Conservation (phyloP, 1,284 basidiomycete species). For the Moesziomyces globuligerus region DNA sequence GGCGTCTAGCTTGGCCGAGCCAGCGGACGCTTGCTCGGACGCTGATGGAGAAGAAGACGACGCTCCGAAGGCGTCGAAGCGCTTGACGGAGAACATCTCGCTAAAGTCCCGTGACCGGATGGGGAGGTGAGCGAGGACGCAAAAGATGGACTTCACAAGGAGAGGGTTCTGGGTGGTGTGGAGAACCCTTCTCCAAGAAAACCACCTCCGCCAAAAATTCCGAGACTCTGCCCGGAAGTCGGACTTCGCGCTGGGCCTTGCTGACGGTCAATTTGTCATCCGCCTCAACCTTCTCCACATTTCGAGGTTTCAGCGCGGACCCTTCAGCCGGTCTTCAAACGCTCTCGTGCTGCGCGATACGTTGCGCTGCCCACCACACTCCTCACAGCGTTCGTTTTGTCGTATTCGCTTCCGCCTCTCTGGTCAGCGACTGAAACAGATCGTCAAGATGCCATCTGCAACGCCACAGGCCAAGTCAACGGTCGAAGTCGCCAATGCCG, state of each 20-base stretch:
- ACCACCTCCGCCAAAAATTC: constrained; percentile 7
- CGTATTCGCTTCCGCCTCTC: too few relatives aligned
- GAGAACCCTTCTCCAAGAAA: constrained; percentile 9
- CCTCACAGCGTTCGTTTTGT: too few relatives aligned
- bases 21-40: constrained; percentile 8
- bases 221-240: constrained; percentile 1
- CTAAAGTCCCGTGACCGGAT: neutral
- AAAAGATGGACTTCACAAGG: neutral
- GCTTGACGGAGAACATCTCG: constrained; percentile 52
- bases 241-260: neutral
- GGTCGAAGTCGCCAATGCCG: constrained; percentile 41
- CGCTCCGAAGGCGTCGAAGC: constrained; percentile 45
- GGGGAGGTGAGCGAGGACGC: neutral
- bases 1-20: constrained; percentile 44
- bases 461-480: constrained; percentile 38
- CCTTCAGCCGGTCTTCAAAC: too few relatives aligned
- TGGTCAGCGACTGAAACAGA: too few relatives aligned
- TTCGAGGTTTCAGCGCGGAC: too few relatives aligned
- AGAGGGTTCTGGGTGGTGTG: constrained; percentile 1
- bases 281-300: constrained; percentile 8
- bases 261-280: neutral
- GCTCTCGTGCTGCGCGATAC: too few relatives aligned
- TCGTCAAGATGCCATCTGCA: constrained; percentile 25
- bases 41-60: constrained; percentile 7
- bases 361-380: too few relatives aligned